phyloP scores from a whole-genome alignment of 2,329 filamentous ascomycete genomes.

The Diaporthe batatas region DNA sequence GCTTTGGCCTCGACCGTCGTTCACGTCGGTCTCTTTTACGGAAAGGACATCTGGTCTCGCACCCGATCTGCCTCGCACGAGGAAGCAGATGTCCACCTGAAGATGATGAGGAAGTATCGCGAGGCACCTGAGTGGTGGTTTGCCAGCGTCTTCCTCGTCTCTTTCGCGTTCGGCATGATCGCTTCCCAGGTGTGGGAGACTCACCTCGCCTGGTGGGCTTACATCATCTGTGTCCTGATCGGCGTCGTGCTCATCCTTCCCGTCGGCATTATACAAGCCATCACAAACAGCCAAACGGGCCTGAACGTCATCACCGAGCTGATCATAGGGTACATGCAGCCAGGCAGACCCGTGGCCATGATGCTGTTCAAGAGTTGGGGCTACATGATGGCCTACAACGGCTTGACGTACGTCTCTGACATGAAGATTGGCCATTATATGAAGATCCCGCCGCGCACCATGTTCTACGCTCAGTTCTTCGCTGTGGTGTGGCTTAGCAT shows the following conservation, averaged over 20 bases:
- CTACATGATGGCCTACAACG: conserved; percentile 54
- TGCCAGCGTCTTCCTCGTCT: conserved; percentile 57
- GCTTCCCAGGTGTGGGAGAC: conserved; percentile 54
- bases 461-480: conserved; percentile 61
- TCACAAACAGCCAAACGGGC: conserved; percentile 63
- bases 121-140: conserved; percentile 72
- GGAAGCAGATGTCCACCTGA: conserved; percentile 64
- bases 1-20: conserved; percentile 65
- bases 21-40: conserved; percentile 66
- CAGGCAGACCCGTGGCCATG: conserved; percentile 62
- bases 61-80: conserved; percentile 52
- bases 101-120: conserved; percentile 69
- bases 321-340: conserved; percentile 63
- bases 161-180: conserved; percentile 63
- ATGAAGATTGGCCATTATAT: conserved; percentile 67
- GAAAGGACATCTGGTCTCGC: conserved; percentile 48
- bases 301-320: conserved; percentile 64
- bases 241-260: conserved; percentile 58
- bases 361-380: conserved; percentile 63
- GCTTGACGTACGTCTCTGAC: conserved; percentile 61
- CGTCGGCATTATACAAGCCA: conserved; percentile 60
- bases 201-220: conserved; percentile 60
- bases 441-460: conserved; percentile 61
- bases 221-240: conserved; percentile 56
- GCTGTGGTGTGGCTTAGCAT: conserved; percentile 57